These are phyloP conservation scores for Leccinum ochraceum DNA, from an alignment of 768 basidiomycete species.

Conservation along the genomic window DNA sequence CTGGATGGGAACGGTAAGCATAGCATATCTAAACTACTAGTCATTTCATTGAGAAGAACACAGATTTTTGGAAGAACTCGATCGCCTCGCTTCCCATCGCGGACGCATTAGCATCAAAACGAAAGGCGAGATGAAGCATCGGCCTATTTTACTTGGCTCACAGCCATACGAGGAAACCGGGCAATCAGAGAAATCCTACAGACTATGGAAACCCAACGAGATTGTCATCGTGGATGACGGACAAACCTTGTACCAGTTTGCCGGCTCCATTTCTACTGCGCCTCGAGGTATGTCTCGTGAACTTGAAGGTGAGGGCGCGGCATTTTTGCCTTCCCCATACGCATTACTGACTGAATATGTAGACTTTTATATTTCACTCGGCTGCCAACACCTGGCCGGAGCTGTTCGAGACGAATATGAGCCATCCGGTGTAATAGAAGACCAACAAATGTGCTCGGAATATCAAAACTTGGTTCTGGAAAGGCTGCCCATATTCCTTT, in stretches of 20 bases:
- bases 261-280: constrained; percentile 66
- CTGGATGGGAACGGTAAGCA: constrained; percentile 51
- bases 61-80: constrained; percentile 78
- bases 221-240: constrained; percentile 85
- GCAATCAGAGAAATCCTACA: constrained; percentile 58
- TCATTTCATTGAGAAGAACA: not conserved
- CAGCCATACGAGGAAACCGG: not conserved
- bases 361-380: constrained; percentile 76
- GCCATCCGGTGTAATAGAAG: constrained; percentile 47
- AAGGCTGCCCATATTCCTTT: constrained; percentile 81
- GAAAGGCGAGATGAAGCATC: constrained; percentile 55
- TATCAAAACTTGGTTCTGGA: constrained; percentile 65
- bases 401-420: constrained; percentile 78
- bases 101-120: constrained; percentile 47
- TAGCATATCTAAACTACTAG: not conserved
- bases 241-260: constrained; percentile 72
- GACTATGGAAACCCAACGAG: constrained; percentile 62
- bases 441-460: constrained; percentile 45
- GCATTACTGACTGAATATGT: not conserved
- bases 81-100: constrained; percentile 75
- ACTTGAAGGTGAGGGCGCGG: constrained; percentile 68
- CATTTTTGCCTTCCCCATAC: not conserved
- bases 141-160: constrained; percentile 66
- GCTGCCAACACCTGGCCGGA: constrained; percentile 65
- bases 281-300: constrained; percentile 89